These are phyloP conservation scores for Sambucus nigra DNA, from an alignment of 129 eudicot species.

Conservation along the genomic window DNA sequence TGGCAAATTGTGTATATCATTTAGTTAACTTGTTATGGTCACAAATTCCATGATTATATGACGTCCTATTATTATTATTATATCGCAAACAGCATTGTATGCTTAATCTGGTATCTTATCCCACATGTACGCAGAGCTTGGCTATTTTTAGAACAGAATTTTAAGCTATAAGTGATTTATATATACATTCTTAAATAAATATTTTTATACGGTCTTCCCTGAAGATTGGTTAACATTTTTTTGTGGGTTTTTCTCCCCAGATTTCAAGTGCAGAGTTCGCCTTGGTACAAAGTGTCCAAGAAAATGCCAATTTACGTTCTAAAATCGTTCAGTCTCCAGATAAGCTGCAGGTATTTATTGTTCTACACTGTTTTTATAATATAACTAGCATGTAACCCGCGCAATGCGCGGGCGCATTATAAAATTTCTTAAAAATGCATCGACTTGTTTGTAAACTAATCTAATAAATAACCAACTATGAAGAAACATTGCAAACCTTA, in stretches of 20 bases:
- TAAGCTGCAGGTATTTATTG: slow-evolving; percentile 66
- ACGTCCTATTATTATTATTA: background rate
- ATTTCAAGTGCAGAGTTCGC: slow-evolving; percentile 76
- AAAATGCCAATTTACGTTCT: slow-evolving; percentile 72
- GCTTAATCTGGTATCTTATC: slow-evolving; percentile 1
- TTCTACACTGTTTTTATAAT: slow-evolving; percentile 2
- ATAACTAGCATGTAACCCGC: no score
- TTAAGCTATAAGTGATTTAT: background rate
- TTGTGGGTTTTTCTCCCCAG: slow-evolving; percentile 21
- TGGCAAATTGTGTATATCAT: background rate
- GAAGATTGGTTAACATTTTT: background rate
- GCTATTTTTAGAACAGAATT: background rate
- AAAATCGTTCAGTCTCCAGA: slow-evolving; percentile 93
- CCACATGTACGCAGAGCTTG: background rate
- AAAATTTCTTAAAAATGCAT: no score
- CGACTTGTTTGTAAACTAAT: no score
- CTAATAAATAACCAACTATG: no score
- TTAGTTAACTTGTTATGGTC: background rate
- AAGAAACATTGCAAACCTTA: no score
- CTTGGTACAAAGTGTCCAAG: slow-evolving; percentile 66
- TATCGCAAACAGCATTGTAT: background rate
- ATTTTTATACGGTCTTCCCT: background rate
- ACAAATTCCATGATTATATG: background rate
- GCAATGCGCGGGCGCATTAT: no score
- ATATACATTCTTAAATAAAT: background rate